phyloP scores from a whole-genome alignment of 1,284 basidiomycete genomes.

The Agroathelia rolfsii region DNA sequence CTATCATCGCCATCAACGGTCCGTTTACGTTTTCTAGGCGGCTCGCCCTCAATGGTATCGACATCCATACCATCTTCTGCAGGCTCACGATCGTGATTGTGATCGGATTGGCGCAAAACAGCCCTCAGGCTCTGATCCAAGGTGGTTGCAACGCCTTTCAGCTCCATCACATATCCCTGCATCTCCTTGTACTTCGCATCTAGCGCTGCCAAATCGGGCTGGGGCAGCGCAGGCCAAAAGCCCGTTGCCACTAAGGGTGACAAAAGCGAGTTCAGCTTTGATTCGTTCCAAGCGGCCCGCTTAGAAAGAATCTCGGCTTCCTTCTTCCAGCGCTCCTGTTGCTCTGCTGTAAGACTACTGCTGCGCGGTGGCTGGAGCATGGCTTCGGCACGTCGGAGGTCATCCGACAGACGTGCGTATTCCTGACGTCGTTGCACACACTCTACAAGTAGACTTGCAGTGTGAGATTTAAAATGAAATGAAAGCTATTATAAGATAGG shows the following conservation, averaged over 20 bases:
- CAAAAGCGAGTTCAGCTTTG: conserved; percentile 18
- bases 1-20: conserved; percentile 14
- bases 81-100: conserved; percentile 5
- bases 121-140: too few relatives aligned
- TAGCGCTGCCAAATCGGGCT: conserved; percentile 16
- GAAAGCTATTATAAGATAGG: too few relatives aligned
- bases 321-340: conserved; percentile 15
- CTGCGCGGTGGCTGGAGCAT: too few relatives aligned
- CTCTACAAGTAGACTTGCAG: too few relatives aligned
- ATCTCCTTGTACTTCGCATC: conserved; percentile 20
- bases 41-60: conserved; percentile 14
- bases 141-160: conserved; percentile 14
- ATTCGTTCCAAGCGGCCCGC: conserved; percentile 17
- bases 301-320: conserved; percentile 11
- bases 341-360: conserved; percentile 14
- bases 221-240: conserved; percentile 29
- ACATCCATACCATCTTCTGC: conserved; percentile 11
- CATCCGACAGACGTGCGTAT: too few relatives aligned
- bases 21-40: conserved; percentile 30
- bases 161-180: conserved; percentile 15
- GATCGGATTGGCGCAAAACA: conserved; percentile 10
- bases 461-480: too few relatives aligned
- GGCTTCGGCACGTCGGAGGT: too few relatives aligned
- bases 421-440: too few relatives aligned
- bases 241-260: conserved; percentile 23